A percentile compares a stretch with the other conserved stretches of the same genome.
phyloP scores from a whole-genome alignment of 768 basidiomycete genomes.

The Dacryopinax primogenitus region DNA sequence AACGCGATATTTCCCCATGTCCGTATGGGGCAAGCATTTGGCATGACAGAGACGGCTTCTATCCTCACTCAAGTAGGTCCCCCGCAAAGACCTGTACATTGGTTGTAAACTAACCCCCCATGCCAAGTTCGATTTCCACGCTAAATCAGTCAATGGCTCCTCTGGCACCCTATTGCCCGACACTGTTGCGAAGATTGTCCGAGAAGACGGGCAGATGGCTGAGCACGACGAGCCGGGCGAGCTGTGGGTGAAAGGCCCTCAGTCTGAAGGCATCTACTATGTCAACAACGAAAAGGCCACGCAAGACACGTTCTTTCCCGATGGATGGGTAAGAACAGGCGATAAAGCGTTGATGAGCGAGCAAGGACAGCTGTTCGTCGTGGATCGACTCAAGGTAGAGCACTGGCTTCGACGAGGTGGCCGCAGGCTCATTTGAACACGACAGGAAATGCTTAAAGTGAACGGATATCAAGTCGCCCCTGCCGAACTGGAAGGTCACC shows the following conservation, averaged over 20 bases:
- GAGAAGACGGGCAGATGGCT: constrained; percentile 46
- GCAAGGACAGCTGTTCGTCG: constrained; percentile 54
- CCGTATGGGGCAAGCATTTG: background rate
- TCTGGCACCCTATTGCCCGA: constrained; percentile 51
- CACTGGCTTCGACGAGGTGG: background rate
- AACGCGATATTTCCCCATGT: constrained; percentile 28
- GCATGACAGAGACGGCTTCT: background rate
- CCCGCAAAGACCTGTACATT: too few relatives aligned
- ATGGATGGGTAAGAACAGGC: constrained; percentile 66
- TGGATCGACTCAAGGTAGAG: constrained; percentile 59
- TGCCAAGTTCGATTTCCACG: background rate
- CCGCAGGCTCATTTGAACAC: constrained; percentile 5
- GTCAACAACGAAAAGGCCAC: constrained; percentile 59
- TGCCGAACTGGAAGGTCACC: constrained; percentile 58
- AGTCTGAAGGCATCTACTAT: constrained; percentile 46
- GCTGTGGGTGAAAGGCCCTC: constrained; percentile 43
- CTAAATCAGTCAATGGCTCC: background rate
- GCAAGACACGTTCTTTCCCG: constrained; percentile 44
- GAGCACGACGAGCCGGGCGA: constrained; percentile 50
- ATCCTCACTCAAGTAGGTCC: background rate
- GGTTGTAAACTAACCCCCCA: background rate
- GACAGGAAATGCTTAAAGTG: constrained; percentile 64
- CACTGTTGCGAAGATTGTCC: constrained; percentile 48
- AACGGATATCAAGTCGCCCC: constrained; percentile 73
- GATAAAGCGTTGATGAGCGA: constrained; percentile 53